Evolutionary conservation across 2,329 filamentous ascomycete species (phyloP).

Genomic region (Colletotrichum euphorbiae): DNA sequence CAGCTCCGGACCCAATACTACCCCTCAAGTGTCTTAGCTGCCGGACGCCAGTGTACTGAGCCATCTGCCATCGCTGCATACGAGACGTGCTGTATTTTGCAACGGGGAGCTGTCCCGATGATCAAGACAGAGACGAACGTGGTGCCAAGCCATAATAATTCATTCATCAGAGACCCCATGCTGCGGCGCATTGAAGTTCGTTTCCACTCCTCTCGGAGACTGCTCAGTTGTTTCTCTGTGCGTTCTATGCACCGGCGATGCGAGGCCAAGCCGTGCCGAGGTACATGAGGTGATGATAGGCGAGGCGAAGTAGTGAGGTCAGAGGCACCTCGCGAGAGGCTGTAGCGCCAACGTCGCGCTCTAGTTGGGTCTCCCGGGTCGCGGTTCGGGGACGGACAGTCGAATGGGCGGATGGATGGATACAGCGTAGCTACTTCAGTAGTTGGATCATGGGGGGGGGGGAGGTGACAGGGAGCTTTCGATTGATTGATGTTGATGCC

Average conservation of each 20-base stretch:
- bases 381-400: background rate
- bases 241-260: conserved; percentile 9
- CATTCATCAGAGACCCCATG: background rate
- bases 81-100: background rate
- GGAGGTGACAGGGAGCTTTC: background rate
- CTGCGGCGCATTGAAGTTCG: background rate
- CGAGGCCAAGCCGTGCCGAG: conserved; percentile 16
- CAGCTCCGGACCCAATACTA: background rate
- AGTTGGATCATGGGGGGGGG: background rate
- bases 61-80: background rate
- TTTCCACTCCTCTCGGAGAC: background rate
- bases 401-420: background rate
- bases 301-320: conserved; percentile 3
- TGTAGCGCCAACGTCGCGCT: conserved; percentile 20
- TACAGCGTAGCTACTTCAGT: background rate
- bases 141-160: background rate
- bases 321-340: background rate
- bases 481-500: too few relatives aligned
- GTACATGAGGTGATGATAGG: conserved; percentile 2
- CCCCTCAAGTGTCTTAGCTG: background rate
- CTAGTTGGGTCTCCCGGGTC: background rate
- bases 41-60: background rate
- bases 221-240: background rate
- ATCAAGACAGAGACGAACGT: background rate
- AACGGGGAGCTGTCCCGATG: conserved; percentile 23